Conservation (phyloP, 495 filamentous ascomycete species). For the Melanomma pulvis-pyrius region DNA sequence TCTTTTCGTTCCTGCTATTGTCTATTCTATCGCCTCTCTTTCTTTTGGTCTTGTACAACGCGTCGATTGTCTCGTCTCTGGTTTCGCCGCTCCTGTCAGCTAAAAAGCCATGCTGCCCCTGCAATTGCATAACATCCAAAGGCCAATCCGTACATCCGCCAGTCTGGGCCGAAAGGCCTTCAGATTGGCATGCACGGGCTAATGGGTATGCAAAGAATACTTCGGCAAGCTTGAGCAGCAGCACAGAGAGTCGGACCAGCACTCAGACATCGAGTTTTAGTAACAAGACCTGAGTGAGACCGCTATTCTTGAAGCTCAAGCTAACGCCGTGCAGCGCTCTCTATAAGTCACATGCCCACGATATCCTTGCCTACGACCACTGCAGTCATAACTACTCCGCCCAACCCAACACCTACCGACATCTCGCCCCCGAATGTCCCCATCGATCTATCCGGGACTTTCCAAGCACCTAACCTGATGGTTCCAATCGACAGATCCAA, state of each 20-base stretch:
- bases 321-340: neutral
- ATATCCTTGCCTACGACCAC: conserved; percentile 1
- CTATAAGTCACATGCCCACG: neutral
- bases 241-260: neutral
- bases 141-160: neutral
- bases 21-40: conserved; percentile 15
- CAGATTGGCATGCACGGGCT: conserved; percentile 17
- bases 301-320: neutral
- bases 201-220: conserved; percentile 14
- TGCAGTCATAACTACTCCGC: neutral
- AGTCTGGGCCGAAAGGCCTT: conserved; percentile 7
- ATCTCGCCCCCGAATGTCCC: conserved; percentile 1
- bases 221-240: conserved; percentile 4
- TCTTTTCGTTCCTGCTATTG: conserved; percentile 5
- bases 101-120: neutral
- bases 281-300: neutral
- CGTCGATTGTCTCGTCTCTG: conserved; percentile 4
- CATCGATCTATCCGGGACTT: neutral
- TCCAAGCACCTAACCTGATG: conserved; percentile 37
- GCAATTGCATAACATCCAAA: conserved; percentile 1
- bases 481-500: conserved; percentile 37
- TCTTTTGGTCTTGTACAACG: conserved; percentile 21
- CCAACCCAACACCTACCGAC: neutral
- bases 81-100: conserved; percentile 4
- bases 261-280: conserved; percentile 11